phyloP scores from a whole-genome alignment of 768 basidiomycete genomes.

The Megacollybia marginata region DNA sequence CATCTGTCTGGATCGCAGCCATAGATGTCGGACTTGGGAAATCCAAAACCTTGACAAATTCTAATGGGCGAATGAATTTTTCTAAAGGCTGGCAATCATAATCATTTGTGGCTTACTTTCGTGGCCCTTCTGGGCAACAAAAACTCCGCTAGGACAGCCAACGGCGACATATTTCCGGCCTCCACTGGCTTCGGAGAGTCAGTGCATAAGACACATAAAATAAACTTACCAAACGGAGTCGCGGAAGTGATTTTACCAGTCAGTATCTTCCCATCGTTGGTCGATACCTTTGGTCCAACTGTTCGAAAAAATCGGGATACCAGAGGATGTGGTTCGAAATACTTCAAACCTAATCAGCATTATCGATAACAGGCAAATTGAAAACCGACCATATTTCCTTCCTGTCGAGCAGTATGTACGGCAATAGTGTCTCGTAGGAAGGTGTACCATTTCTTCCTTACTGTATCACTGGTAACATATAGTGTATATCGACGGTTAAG shows the following conservation, averaged over 20 bases:
- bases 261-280: conserved; percentile 23
- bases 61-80: conserved; percentile 24
- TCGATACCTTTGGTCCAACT: conserved; percentile 25
- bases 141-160: conserved; percentile 65
- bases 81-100: neutral
- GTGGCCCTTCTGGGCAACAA: conserved; percentile 46
- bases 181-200: conserved; percentile 31
- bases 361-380: neutral
- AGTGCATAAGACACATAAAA: neutral
- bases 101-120: conserved; percentile 33
- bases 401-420: conserved; percentile 56
- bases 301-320: conserved; percentile 59
- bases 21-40: conserved; percentile 44
- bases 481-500: conserved; percentile 62
- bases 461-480: conserved; percentile 49
- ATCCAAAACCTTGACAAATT: conserved; percentile 50
- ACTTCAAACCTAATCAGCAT: conserved; percentile 32
- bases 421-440: conserved; percentile 56
- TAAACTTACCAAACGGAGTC: conserved; percentile 53
- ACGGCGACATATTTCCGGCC: conserved; percentile 56
- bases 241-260: conserved; percentile 57
- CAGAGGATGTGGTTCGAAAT: conserved; percentile 54
- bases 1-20: conserved; percentile 41
- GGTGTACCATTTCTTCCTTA: conserved; percentile 57
- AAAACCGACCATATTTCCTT: conserved; percentile 62